Base-by-base conservation (phyloP, 768 basidiomycete genomes). In the Phaeotremella skinneri region DNA sequence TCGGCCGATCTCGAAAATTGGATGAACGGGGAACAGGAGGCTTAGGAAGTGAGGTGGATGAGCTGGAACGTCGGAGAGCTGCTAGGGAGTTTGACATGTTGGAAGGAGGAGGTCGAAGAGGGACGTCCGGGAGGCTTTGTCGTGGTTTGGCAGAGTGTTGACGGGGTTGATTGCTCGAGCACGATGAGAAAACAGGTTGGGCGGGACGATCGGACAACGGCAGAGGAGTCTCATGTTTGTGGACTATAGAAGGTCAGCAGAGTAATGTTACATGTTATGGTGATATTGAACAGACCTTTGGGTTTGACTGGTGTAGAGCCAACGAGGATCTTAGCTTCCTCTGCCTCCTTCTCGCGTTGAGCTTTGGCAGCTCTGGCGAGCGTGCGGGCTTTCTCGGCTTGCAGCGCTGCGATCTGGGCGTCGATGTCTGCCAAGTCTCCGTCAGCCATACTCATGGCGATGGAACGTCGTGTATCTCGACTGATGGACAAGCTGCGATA, bases 241-340 rank as follows among this genome's bases (percentile, higher is more conserved):
- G 50, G 16, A 37, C 23, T 23, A 48, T 37, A 14, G 52, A 27
- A 23, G 25, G 26, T 45, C 54, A 52, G 21, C 6, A n/a, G 42
- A 34, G 52, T 37, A 2, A 43, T 39, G 21, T 31, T 6, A 17
- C 30, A 13, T 39, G 25, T 5, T 52, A 34, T 23, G 23, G 31
- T n/a, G 32, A 50, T 6, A 20, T 17, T 31, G 25, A 48, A n/a
- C 67, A 53, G 37, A 72, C 70, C 58, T 55, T 60, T 62, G 4
- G 54, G 48, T 53, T 75, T 75, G 20, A 55, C 60, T 29, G 73
- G 73, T 27, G 70, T 72, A 25, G 63, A 59, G 9, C 62, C 67
- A 2, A 72, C 65, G 49, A 75, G 49, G 2, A 75, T 51, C 30
- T 68, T 64, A 2, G 64, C 65, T 43, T 68, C 52, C 49, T 72